Conservation (phyloP, 1,139 yeast genomes). For the Scheffersomyces titani region DNA sequence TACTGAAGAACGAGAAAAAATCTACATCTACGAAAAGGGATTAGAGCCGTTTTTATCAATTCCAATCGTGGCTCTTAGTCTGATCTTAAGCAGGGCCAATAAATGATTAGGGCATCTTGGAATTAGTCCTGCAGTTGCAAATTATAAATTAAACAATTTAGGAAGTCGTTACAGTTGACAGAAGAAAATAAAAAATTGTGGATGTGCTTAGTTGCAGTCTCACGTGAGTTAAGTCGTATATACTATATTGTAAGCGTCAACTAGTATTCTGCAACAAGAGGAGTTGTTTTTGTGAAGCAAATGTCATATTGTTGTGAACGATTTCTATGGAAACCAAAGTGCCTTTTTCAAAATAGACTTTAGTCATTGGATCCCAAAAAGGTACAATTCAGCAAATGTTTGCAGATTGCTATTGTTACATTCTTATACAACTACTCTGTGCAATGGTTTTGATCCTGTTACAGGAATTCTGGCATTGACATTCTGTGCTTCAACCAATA, state of each 20-base stretch:
- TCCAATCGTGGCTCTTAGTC: background rate
- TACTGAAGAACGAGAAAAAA: background rate
- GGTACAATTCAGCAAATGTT: background rate
- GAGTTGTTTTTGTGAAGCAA: background rate
- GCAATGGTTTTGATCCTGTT: background rate
- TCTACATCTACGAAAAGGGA: background rate
- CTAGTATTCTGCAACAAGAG: background rate
- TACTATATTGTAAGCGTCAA: background rate
- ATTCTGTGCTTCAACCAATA: background rate
- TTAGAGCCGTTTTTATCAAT: background rate
- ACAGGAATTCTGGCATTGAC: background rate
- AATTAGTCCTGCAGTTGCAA: background rate
- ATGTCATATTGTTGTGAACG: background rate
- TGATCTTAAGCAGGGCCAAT: background rate
- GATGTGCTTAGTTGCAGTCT: background rate
- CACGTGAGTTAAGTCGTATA: background rate
- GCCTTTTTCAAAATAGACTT: background rate
- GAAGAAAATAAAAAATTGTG: background rate
- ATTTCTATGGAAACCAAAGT: background rate
- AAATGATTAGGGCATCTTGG: background rate
- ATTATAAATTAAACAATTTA: background rate
- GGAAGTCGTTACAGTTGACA: background rate
- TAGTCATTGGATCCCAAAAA: background rate
- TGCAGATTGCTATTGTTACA: background rate
- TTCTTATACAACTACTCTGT: background rate